Evolutionary conservation across 2,329 filamentous ascomycete genomes (phyloP).

Genomic region (Aspergillus tubingensis): DNA sequence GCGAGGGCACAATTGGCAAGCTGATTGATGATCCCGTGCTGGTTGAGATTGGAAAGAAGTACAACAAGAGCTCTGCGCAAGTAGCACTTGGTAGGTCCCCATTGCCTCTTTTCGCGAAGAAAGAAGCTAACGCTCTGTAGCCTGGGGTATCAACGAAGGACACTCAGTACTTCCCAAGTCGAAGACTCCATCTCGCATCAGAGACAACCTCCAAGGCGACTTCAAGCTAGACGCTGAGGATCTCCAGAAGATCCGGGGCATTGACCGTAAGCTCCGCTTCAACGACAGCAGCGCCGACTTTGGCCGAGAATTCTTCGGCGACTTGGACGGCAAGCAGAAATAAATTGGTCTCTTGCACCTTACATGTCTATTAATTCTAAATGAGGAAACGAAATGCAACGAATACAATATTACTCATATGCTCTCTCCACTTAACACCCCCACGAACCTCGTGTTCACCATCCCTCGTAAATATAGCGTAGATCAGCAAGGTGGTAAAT

Average conservation of each 20-base stretch:
- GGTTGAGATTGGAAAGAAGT: slow-evolving; percentile 54
- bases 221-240: slow-evolving; percentile 63
- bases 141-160: slow-evolving; percentile 57
- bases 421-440: neutral
- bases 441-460: neutral
- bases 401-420: neutral
- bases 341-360: neutral
- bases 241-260: slow-evolving; percentile 54
- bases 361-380: neutral
- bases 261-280: slow-evolving; percentile 65
- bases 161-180: slow-evolving; percentile 57
- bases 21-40: slow-evolving; percentile 56
- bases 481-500: neutral
- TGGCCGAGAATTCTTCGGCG: slow-evolving; percentile 60
- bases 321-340: slow-evolving; percentile 57
- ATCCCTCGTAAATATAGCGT: neutral
- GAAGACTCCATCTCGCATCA: slow-evolving; percentile 49
- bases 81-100: slow-evolving; percentile 47
- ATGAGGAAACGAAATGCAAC: neutral
- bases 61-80: slow-evolving; percentile 54
- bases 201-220: slow-evolving; percentile 50
- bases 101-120: neutral
- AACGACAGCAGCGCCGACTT: slow-evolving; percentile 61
- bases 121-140: slow-evolving; percentile 28
- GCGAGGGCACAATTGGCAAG: slow-evolving; percentile 47